Evolutionary conservation across 129 eudicot species (phyloP), one percentile per base, ranked within the genome.

Genomic region (Gnaphalium uliginosum): DNA sequence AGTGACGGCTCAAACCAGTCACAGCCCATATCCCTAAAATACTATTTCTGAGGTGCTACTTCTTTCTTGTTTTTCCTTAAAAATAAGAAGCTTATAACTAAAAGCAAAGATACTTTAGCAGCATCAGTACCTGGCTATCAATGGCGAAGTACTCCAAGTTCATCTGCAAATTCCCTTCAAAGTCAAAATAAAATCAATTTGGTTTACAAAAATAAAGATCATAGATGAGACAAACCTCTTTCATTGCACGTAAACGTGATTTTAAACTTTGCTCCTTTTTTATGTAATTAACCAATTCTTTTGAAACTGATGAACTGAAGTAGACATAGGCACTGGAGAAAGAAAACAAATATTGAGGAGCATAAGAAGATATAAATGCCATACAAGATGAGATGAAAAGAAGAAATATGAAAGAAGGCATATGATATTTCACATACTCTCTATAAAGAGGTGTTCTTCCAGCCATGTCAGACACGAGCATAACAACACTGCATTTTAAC

Each of bases 111-210:
- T 65, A 56, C 0, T 80, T 59, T 64, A 61, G 59, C 46, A 71
- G 72, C 43, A 70, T 56, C 0, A 11, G 21, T 84, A 93, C 98
- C 96, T 93, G 98, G 72, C 91, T 93, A 82, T 93, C 98, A 75
- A 93, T 75, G 56, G 98, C 87, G 74, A 93, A 87, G 78, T 88
- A 93, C 84, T 93, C 98, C 97, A 93, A 84, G 81, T 93, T 93
- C 97, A 93, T 90, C 98, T 93, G 97, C 86, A 90, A 48, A 68
- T 72, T 78, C 33, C 39, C 33, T 33, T 79, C 33, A 57, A 81
- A 71, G 66, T 61, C 35, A 82, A 32, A 67, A 65, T 19, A 6
- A 35, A 60, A 58, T 71, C 48, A 54, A 53, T 33, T 18, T 71
- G 19, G 66, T 58, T 58, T 14, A 54, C 51, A 82, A 71, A 30